These are phyloP conservation scores for Penicillium roqueforti DNA, from an alignment of 495 filamentous ascomycete genomes.

Conservation along the genomic window DNA sequence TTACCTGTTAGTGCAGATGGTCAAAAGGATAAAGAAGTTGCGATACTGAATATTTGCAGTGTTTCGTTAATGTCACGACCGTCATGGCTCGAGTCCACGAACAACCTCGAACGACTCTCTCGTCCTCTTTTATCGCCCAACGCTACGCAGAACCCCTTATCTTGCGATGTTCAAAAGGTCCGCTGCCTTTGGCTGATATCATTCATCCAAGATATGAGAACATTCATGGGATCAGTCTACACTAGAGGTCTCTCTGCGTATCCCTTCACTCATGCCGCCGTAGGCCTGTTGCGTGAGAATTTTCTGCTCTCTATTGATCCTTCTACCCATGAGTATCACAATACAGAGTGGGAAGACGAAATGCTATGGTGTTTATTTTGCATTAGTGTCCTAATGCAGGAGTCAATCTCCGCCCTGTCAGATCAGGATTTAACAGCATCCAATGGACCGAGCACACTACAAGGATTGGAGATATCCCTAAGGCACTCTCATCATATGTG, in stretches of 20 bases:
- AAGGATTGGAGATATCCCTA: constrained; percentile 15
- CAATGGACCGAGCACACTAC: constrained; percentile 5
- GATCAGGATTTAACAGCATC: background rate
- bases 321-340: background rate
- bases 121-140: constrained; percentile 1
- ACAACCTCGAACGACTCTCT: constrained; percentile 17
- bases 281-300: constrained; percentile 16
- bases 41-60: constrained; percentile 10
- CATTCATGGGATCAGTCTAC: constrained; percentile 26
- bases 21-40: background rate
- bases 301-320: constrained; percentile 8
- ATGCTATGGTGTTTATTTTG: constrained; percentile 20
- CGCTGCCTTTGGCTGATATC: constrained; percentile 31
- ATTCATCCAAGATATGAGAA: constrained; percentile 31
- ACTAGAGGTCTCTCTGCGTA: constrained; percentile 12
- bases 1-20: constrained; percentile 19
- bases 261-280: constrained; percentile 18
- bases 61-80: constrained; percentile 29
- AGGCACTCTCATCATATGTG: constrained; percentile 6
- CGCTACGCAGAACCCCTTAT: constrained; percentile 5
- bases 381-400: constrained; percentile 26
- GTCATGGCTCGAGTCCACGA: constrained; percentile 28
- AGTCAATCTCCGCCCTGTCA: constrained; percentile 16
- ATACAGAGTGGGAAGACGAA: constrained; percentile 16
- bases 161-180: constrained; percentile 23